Evolutionary conservation across 805 yeast genomes (phyloP), one percentile per base, ranked within the genome.

Genomic region (Ogataea neopini): DNA sequence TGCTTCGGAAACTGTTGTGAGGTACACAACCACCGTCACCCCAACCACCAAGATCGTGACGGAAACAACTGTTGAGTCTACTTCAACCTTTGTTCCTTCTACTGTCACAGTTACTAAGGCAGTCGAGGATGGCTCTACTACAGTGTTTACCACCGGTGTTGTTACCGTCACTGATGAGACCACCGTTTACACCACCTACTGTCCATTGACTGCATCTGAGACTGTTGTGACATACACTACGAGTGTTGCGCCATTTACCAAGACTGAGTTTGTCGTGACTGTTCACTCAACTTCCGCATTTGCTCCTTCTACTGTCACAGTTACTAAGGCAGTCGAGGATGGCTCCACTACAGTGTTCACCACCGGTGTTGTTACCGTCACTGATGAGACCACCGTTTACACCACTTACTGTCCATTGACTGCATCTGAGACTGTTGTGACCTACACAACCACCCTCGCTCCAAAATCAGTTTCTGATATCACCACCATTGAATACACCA

Each of bases 141-240:
- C 48, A 26, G 54, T 59, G 36, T 41, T 48, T 48, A 41, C 9
- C 4, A 34, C 37, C 19, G 37, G 37, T 34, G 23, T 34, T 17
- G 48, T 48, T 30, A 49, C 51, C 30, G 61, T 66, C 35, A 51
- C 58, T 15, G 52, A 46, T 20, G 53, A 43, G 43, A 47, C 57
- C 32, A 50, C 55, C 32, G 55, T 54, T 26, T 53, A 53, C 57
- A 63, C 66, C 48, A 70, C 76, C 34, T 68, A 61, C 63, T 66
- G 71, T 54, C 70, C 72, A 51, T 43, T 55, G 47, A 48, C 51
- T 40, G 30, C 53, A 14, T 25, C 54, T 29, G 53, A 20, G 26
- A 26, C 50, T 36, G 48, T 37, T 25, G 39, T 45, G 20, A 46
- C 54, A 29, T 37, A 40, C 45, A 51, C 57, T 39, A 44, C 43